phyloP scores from a whole-genome alignment of 2,329 filamentous ascomycete species.

The Penicillium sp. region DNA sequence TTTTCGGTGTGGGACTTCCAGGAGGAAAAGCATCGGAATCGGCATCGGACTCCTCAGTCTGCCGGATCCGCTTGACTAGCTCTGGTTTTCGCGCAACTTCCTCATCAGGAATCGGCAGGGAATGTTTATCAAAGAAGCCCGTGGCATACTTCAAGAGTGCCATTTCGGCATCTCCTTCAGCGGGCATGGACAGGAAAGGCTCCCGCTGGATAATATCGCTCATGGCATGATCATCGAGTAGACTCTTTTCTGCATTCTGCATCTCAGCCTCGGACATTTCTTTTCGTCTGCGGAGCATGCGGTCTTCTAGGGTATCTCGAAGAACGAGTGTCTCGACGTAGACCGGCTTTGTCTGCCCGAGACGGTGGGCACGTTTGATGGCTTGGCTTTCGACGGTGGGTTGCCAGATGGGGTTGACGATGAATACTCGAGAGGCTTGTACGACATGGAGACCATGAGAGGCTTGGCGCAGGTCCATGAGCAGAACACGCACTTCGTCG shows the following conservation, averaged over 20 bases:
- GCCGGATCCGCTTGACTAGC: neutral
- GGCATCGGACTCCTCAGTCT: neutral
- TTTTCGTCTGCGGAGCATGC: constrained; percentile 70
- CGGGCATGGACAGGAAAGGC: constrained; percentile 45
- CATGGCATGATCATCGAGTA: constrained; percentile 60
- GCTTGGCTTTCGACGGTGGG: constrained; percentile 84
- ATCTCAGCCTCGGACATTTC: constrained; percentile 67
- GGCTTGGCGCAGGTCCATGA: constrained; percentile 90
- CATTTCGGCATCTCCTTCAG: constrained; percentile 26
- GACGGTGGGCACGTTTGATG: constrained; percentile 83
- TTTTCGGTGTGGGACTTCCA: neutral
- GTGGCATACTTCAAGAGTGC: constrained; percentile 30
- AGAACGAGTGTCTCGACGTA: constrained; percentile 84
- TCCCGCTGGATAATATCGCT: constrained; percentile 59
- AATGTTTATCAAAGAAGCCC: constrained; percentile 41
- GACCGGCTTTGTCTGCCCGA: constrained; percentile 76
- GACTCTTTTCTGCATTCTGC: constrained; percentile 54
- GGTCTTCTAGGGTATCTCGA: constrained; percentile 76
- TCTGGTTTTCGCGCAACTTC: constrained; percentile 3
- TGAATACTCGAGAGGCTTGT: constrained; percentile 80
- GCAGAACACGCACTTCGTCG: constrained; percentile 67
- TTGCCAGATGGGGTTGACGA: constrained; percentile 83
- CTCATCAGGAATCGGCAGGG: constrained; percentile 35
- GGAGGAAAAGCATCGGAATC: neutral
- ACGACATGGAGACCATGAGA: constrained; percentile 85